Evolutionary conservation across 2,329 filamentous ascomycete genomes (phyloP).

Genomic region (Claviceps capensis): DNA sequence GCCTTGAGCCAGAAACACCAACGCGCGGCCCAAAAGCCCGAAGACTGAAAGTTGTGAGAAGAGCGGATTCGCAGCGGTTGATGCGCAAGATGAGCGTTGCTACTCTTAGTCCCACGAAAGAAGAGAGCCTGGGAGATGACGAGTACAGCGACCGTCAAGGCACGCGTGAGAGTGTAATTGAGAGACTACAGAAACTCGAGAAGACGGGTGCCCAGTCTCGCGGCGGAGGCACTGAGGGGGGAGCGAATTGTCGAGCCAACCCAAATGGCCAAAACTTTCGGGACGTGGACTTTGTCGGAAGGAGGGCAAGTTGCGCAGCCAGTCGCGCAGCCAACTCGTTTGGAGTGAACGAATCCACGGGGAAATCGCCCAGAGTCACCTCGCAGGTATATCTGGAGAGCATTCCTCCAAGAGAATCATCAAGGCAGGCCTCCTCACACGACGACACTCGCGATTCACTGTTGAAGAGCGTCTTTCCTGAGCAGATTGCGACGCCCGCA

Average conservation of each 20-base stretch:
- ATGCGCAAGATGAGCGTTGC: constrained; percentile 11
- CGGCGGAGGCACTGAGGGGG: neutral
- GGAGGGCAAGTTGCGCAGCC: neutral
- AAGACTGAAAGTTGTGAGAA: constrained; percentile 11
- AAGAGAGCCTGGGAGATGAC: constrained; percentile 15
- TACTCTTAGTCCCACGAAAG: constrained; percentile 18
- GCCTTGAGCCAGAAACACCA: constrained; percentile 24
- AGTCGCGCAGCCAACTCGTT: neutral
- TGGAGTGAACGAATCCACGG: neutral
- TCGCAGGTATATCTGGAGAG: constrained; percentile 5
- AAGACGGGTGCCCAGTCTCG: neutral
- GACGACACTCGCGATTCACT: neutral
- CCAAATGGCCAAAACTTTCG: neutral
- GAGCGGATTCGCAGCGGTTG: constrained; percentile 11
- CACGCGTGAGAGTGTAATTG: neutral
- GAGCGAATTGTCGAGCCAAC: neutral
- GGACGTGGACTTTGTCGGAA: neutral
- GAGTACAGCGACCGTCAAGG: constrained; percentile 1
- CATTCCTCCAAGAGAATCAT: constrained; percentile 11
- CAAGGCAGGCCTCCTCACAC: constrained; percentile 3
- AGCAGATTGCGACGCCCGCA: neutral
- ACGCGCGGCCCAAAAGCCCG: constrained; percentile 13
- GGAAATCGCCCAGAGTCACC: neutral
- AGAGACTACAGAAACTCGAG: constrained; percentile 2
- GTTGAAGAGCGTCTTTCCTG: neutral